Base-by-base conservation (phyloP, 768 basidiomycete species). In the Trametes cingulata region DNA sequence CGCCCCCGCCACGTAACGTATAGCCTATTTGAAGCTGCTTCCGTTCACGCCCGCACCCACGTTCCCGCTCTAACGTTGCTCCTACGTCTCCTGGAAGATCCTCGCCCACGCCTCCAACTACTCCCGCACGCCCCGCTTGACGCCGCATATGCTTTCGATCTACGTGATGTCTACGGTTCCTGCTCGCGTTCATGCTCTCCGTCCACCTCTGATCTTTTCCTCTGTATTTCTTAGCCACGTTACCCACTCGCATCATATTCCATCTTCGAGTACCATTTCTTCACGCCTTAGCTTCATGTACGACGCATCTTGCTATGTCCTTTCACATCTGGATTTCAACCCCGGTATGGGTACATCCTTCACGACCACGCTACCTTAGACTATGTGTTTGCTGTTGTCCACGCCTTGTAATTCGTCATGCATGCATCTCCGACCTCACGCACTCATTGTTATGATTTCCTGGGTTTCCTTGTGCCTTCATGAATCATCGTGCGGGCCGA, bases 171-270 rank as follows among this genome's bases (percentile, higher is more conserved):
- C 48, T 33, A 42, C 29, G 47, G 43, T 36, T 12, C 14, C 43
- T 33, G 37, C 3, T 29, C 50, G 1, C 14, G 25, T 20, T 42
- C 52, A 49, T 48, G 55, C 50, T 62, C 33, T 45, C 14, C 51
- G 12, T 29, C 41, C 19, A 35, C n/a, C n/a, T n/a, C n/a, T n/a
- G n/a, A n/a, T 25, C n/a, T 24, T 46, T 48, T 45, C 40, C 49
- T 22, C 19, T 63, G 58, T 64, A 60, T 56, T 52, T 35, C 27
- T 9, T 60, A 64, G 62, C 53, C 53, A 57, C 50, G 46, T 62
- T 57, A 53, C 43, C 35, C 43, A 20, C 39, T 9, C 41, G 41
- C 29, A 43, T 42, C n/a, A 10, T 43, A 35, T 20, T 46, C 45
- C 40, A 40, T 41, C 36, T 52, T 19, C 22, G 14, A 22, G 24